These are phyloP conservation scores for Wickerhamomyces queroliae DNA, from an alignment of 805 yeast genomes.

Conservation along the genomic window DNA sequence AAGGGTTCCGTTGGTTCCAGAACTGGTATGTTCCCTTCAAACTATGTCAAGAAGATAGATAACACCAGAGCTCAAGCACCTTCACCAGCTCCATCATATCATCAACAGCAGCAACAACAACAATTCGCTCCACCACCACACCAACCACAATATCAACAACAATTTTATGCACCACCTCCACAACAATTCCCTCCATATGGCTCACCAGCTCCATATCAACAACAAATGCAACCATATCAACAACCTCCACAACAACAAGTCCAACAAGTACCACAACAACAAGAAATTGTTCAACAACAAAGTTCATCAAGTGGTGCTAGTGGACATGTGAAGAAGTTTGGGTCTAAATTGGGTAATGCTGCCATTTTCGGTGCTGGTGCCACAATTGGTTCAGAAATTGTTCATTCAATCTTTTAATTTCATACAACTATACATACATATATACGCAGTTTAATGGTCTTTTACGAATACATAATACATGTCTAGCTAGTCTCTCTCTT, in stretches of 20 bases:
- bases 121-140: slow-evolving; percentile 7
- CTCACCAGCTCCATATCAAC: slow-evolving; percentile 25
- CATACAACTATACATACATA: background rate
- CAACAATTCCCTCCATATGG: slow-evolving; percentile 27
- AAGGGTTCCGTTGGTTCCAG: slow-evolving; percentile 57
- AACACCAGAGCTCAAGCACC: slow-evolving; percentile 5
- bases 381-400: slow-evolving; percentile 78
- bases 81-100: slow-evolving; percentile 12
- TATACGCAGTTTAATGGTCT: too few species aligned
- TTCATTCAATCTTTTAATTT: slow-evolving; percentile 60
- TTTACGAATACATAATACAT: too few species aligned
- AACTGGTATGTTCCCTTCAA: slow-evolving; percentile 85
- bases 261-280: slow-evolving; percentile 27
- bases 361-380: slow-evolving; percentile 97
- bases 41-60: slow-evolving; percentile 54
- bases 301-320: slow-evolving; percentile 27
- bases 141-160: slow-evolving; percentile 13
- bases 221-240: slow-evolving; percentile 21
- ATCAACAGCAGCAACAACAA: slow-evolving; percentile 7
- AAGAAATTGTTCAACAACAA: slow-evolving; percentile 24
- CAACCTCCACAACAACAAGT: slow-evolving; percentile 29
- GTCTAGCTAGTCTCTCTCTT: background rate
- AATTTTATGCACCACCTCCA: slow-evolving; percentile 34
- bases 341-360: slow-evolving; percentile 84
- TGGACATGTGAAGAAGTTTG: slow-evolving; percentile 51